phyloP scores from a whole-genome alignment of 495 filamentous ascomycete genomes.

The Tuber brumale region DNA sequence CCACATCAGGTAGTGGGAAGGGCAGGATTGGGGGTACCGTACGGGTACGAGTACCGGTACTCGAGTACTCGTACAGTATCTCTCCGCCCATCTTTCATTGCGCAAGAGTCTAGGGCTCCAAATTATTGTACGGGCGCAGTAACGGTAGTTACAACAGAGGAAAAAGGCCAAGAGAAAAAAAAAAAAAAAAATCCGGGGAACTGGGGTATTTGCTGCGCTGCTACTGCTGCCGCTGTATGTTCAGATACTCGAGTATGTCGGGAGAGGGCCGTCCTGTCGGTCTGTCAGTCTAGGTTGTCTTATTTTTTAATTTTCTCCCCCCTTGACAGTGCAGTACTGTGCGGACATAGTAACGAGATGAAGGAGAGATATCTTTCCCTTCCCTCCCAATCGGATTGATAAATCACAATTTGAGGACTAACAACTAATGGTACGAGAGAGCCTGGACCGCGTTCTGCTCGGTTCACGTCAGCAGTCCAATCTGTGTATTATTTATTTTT shows the following conservation, averaged over 20 bases:
- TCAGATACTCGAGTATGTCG: neutral
- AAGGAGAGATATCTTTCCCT: neutral
- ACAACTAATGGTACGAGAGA: neutral
- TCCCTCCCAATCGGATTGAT: neutral
- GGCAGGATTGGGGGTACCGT: neutral
- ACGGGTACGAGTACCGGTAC: too few relatives aligned
- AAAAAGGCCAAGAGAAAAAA: neutral
- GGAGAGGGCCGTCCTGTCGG: neutral
- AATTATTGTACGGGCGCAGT: neutral
- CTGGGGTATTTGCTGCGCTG: neutral
- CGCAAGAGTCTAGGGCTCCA: neutral
- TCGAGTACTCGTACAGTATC: too few relatives aligned
- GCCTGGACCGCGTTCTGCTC: neutral
- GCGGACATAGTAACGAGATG: neutral
- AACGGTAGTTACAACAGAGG: neutral
- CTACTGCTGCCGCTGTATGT: neutral
- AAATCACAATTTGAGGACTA: conserved; percentile 1
- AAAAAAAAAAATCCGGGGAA: neutral
- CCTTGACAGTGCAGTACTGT: neutral
- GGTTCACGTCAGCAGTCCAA: neutral
- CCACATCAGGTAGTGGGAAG: neutral
- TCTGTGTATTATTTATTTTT: neutral
- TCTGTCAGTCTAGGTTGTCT: neutral
- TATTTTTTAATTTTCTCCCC: neutral
- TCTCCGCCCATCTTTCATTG: neutral